Evolutionary conservation across 2,329 filamentous ascomycete genomes (phyloP), one percentile per base, ranked within the genome.

Genomic region (Penicillium sp.): DNA sequence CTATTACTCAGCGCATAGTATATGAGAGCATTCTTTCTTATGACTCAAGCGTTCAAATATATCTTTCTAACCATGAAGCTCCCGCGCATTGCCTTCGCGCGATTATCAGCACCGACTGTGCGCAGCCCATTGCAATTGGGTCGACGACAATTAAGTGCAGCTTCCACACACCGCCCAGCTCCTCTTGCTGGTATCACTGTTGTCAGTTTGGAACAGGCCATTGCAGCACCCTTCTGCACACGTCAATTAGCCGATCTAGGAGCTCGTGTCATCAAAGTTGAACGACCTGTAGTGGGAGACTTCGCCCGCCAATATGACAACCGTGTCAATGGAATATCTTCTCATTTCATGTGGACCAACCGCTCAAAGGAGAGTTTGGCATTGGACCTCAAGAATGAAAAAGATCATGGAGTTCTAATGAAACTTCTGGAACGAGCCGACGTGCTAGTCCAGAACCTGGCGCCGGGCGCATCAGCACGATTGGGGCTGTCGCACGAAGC

Each of bases 261-360:
- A 13, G 82, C 82, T 2, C 74, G 81, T 5, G 81, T 84, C 21
- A 84, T 84, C 67, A 84, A 84, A 65, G 68, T 84, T 21, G 82
- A 84, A 61, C 77, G 82, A 1, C 82, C 81, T 0, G 75, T 70
- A 0, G 76, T 76, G 0, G 82, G 82, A 1, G 82, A 84, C 62
- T 84, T 84, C 63, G 81, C 82, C 0, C 77, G 81, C 1, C 68
- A 76, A 13, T 83, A 83, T 59, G 82, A 84, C 63, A 76, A 69
- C 0, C 76, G 81, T 9, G 80, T 83, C 2, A 73, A 77, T 8
- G 81, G 81, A 0, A 68, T 82, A 14, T 72, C 79, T 0, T 84
- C 82, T 0, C 81, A 84, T 62, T 84, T 84, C 55, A 75, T 84
- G n/a, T 84, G 82, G 81, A 74, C 78, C 0, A 84, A 83, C 58